Percentiles rank a stretch among this genome's conserved stretches.
These are phyloP conservation scores for Arctium lappa DNA, from an alignment of 129 eudicot species.

Conservation along the genomic window DNA sequence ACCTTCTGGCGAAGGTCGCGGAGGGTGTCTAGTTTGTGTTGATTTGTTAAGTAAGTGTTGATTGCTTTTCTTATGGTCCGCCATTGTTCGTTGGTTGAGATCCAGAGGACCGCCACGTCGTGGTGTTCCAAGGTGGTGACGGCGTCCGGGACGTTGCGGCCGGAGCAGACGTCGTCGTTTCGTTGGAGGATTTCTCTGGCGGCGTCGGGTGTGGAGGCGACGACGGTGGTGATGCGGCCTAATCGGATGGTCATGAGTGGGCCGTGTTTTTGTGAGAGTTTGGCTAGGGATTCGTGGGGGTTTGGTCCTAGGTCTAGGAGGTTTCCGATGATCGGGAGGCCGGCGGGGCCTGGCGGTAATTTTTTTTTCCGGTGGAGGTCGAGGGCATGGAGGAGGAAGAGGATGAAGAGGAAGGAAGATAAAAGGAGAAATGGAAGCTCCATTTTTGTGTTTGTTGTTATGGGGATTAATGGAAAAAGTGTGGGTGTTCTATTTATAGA, in stretches of 20 bases:
- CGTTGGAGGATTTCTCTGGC: slow-evolving; percentile 52
- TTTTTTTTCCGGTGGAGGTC: slow-evolving; percentile 1
- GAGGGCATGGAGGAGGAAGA: slow-evolving; percentile 17
- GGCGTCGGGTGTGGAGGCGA: slow-evolving; percentile 39
- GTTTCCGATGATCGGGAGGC: slow-evolving; percentile 43
- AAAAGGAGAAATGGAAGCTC: not conserved
- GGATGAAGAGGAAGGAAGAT: not conserved
- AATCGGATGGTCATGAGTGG: slow-evolving; percentile 53
- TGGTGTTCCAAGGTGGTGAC: slow-evolving; percentile 23
- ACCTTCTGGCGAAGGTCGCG: slow-evolving; percentile 22
- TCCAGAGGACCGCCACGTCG: slow-evolving; percentile 36
- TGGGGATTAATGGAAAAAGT: not conserved
- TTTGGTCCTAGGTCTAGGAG: slow-evolving; percentile 36
- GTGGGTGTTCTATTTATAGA: not conserved
- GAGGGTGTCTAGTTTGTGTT: slow-evolving; percentile 30
- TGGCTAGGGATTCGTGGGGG: slow-evolving; percentile 34
- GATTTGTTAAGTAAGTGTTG: slow-evolving; percentile 26
- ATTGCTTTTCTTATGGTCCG: slow-evolving; percentile 38
- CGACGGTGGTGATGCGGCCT: slow-evolving; percentile 38
- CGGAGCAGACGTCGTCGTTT: slow-evolving; percentile 43
- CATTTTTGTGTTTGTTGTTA: not conserved
- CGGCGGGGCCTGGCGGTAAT: slow-evolving; percentile 32
- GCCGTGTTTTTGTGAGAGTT: slow-evolving; percentile 35
- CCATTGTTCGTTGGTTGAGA: slow-evolving; percentile 41
- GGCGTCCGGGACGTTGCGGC: slow-evolving; percentile 37